Evolutionary conservation across 768 basidiomycete species (phyloP).

Genomic region (Amanita subjunquillea): DNA sequence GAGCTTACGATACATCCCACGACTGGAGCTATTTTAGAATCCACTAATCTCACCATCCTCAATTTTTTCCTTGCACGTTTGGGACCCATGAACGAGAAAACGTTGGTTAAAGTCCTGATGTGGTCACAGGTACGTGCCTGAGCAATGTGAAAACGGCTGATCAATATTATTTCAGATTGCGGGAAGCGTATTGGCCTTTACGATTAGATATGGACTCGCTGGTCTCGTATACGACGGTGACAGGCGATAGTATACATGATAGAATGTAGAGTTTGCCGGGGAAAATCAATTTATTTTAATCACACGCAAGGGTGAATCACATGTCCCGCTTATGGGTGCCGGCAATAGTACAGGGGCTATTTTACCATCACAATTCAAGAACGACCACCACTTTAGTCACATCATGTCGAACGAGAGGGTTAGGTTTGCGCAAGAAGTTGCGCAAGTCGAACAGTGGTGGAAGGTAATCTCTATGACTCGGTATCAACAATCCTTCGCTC

Average conservation of each 20-base stretch:
- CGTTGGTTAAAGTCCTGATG: conserved; percentile 65
- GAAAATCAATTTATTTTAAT: background rate
- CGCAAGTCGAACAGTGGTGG: conserved; percentile 85
- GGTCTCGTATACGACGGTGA: conserved; percentile 89
- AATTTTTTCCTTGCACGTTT: conserved; percentile 74
- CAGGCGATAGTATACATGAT: conserved; percentile 41
- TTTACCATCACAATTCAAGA: background rate
- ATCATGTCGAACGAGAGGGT: conserved; percentile 58
- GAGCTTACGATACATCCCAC: conserved; percentile 45
- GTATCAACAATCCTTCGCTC: conserved; percentile 4
- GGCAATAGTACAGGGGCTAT: conserved; percentile 15
- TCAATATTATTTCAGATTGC: conserved; percentile 31
- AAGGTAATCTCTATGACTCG: conserved; percentile 42
- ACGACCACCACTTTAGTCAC: conserved; percentile 8
- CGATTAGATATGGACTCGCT: conserved; percentile 83
- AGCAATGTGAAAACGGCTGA: background rate
- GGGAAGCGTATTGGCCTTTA: conserved; percentile 77
- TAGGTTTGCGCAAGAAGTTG: conserved; percentile 73
- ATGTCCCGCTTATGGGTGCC: conserved; percentile 21
- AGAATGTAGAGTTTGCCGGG: background rate
- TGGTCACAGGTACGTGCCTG: conserved; percentile 49
- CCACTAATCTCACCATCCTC: conserved; percentile 86
- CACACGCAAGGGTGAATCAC: conserved; percentile 26
- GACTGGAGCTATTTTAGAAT: conserved; percentile 51
- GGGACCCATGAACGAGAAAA: conserved; percentile 82